Percentiles rank a stretch among this genome's conserved stretches.
Conservation (phyloP, 2,329 filamentous ascomycete species). For the Aphanocladium album region DNA sequence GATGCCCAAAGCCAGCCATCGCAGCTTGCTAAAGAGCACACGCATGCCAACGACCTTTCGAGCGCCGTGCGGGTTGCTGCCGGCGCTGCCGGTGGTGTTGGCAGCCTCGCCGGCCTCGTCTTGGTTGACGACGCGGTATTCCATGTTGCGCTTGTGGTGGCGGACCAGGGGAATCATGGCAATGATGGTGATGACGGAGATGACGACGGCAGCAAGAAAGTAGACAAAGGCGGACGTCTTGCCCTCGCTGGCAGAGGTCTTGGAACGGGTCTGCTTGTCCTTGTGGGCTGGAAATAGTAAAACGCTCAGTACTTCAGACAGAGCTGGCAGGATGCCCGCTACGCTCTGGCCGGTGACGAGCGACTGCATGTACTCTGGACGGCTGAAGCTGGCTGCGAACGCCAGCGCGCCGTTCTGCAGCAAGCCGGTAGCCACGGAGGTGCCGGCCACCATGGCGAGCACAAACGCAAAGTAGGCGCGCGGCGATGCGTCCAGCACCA, state of each 20-base stretch:
- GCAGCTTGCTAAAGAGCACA: conserved; percentile 69
- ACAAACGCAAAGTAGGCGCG: conserved; percentile 73
- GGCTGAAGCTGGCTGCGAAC: conserved; percentile 79
- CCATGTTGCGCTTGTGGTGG: conserved; percentile 50
- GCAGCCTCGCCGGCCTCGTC: conserved; percentile 26
- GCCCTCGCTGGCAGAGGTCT: conserved; percentile 21
- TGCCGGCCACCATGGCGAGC: conserved; percentile 73
- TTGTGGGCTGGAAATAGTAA: conserved; percentile 53
- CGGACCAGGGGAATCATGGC: conserved; percentile 71
- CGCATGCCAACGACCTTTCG: conserved; percentile 51
- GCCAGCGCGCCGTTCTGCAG: conserved; percentile 94
- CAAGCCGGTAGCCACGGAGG: conserved; percentile 74
- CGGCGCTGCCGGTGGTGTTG: conserved; percentile 46
- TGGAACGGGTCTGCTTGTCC: conserved; percentile 18
- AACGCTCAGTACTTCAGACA: conserved; percentile 82
- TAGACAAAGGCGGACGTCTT: conserved; percentile 73
- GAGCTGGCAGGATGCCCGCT: conserved; percentile 81
- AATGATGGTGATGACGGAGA: conserved; percentile 65
- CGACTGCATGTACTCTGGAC: conserved; percentile 86
- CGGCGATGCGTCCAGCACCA: conserved; percentile 59
- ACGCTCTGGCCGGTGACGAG: conserved; percentile 95
- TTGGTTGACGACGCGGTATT: conserved; percentile 34
- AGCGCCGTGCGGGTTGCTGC: conserved; percentile 45
- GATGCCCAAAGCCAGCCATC: conserved; percentile 70
- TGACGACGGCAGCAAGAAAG: conserved; percentile 78